Evolutionary conservation across 208 protist species (phyloP), one percentile per base, ranked within the genome.

Genomic region (Trypanosoma brucei): DNA sequence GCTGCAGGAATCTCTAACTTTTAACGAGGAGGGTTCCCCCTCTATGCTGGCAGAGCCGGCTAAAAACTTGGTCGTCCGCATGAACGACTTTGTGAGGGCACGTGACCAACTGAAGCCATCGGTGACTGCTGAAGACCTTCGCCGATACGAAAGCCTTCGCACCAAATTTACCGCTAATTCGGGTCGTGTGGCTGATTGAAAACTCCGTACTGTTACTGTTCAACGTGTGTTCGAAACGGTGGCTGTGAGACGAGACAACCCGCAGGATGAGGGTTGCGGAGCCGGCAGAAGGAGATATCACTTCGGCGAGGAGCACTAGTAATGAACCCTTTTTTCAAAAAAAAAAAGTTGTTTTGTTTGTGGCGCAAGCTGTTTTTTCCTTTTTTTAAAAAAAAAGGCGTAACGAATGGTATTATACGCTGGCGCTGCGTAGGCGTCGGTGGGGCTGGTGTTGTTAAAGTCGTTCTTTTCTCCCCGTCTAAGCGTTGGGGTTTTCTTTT

Each of bases 101-200:
- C 71, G 84, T 0, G 72, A 80, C 8, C 81, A 94, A 67, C 68
- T 94, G 57, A 92, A 88, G 62, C 76, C 90, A 13, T 96, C 90
- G 3, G 87, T 96, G 13, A 91, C 83, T 6, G 62, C 67, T 36
- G 78, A 83, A 0, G 90, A 96, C 53, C 65, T 96, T 0, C 37
- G 44, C 5, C 76, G 83, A 37, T 96, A 96, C 58, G 84, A 93
- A 44, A 59, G 76, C 4, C 65, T 96, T 31, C 85, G 78, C 56
- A 60, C 63, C 3, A 88, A 88, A 55, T 96, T 94, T 48, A 70
- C 63, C 57, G 76, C 51, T 33, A 57, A 54, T 35, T 65, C 48
- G 55, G 9, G 14, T n/a, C 42, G 8, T 46, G 2, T 22, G 8
- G 22, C 4, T 11, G 11, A 6, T 14, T 55, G 38, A 44, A 45